Conservation (phyloP, 805 yeast genomes). For the Starmerella powellii region DNA sequence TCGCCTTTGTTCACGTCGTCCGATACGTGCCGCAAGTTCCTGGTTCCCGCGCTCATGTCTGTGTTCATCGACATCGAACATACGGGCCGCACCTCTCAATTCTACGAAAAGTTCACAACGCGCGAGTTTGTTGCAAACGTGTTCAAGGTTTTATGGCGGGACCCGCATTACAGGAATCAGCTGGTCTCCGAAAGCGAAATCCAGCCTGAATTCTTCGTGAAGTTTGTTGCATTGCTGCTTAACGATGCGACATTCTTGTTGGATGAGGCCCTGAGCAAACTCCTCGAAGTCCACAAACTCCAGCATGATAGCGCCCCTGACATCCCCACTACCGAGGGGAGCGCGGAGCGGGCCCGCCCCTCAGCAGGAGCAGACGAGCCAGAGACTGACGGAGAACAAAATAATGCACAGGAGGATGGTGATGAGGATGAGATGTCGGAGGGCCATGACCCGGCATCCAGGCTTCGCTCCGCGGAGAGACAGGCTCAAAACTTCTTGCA, state of each 20-base stretch:
- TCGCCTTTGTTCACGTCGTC: slow-evolving; percentile 52
- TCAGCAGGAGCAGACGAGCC: background rate
- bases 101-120: slow-evolving; percentile 88
- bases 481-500: slow-evolving; percentile 75
- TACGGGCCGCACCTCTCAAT: slow-evolving; percentile 90
- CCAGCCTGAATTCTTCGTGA: slow-evolving; percentile 72
- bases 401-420: slow-evolving; percentile 32
- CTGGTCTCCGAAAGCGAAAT: slow-evolving; percentile 53
- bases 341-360: background rate
- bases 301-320: slow-evolving; percentile 43
- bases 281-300: slow-evolving; percentile 62
- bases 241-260: slow-evolving; percentile 85
- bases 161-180: slow-evolving; percentile 54
- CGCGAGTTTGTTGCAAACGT: slow-evolving; percentile 77
- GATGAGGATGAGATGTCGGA: slow-evolving; percentile 44
- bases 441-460: slow-evolving; percentile 28
- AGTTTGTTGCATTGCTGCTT: slow-evolving; percentile 80
- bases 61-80: slow-evolving; percentile 91
- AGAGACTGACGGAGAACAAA: background rate
- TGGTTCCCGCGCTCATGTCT: slow-evolving; percentile 73
- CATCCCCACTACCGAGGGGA: background rate
- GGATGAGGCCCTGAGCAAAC: slow-evolving; percentile 77
- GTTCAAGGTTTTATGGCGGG: slow-evolving; percentile 72
- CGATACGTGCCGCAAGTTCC: slow-evolving; percentile 46
- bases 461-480: slow-evolving; percentile 52